A percentile compares a stretch with the other conserved stretches of the same genome.
Conservation (phyloP, 805 yeast genomes). For the Sugiyamaella chiloensis region DNA sequence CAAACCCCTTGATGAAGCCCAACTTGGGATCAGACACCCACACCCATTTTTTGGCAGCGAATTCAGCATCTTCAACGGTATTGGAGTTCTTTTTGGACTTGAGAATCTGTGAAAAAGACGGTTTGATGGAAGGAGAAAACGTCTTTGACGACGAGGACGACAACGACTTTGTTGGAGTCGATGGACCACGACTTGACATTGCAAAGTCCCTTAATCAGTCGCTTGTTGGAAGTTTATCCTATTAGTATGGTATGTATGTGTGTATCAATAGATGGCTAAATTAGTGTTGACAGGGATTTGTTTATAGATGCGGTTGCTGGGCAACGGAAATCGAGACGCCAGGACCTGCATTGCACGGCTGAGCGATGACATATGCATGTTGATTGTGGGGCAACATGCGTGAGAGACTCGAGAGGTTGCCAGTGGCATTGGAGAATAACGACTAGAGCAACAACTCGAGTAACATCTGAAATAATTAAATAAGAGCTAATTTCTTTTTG, state of each 20-base stretch:
- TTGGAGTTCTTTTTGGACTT: slow-evolving; percentile 5
- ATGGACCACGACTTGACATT: slow-evolving; percentile 2
- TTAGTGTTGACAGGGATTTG: slow-evolving; percentile 1
- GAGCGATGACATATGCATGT: no score
- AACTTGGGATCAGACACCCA: slow-evolving; percentile 68
- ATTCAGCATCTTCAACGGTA: slow-evolving; percentile 28
- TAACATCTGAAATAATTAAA: no score
- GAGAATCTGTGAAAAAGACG: slow-evolving; percentile 15
- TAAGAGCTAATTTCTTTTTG: no score
- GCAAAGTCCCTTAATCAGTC: no score
- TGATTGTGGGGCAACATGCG: no score
- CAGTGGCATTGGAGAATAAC: no score
- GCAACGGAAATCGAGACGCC: no score
- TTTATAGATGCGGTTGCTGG: no score
- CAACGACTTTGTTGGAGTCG: slow-evolving; percentile 1
- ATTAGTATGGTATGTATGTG: background rate
- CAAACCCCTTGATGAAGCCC: slow-evolving; percentile 59
- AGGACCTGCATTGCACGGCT: slow-evolving; percentile 6
- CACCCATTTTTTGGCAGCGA: slow-evolving; percentile 54
- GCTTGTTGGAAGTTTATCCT: no score
- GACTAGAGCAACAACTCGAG: no score
- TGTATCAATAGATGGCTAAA: background rate
- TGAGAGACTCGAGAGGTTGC: no score
- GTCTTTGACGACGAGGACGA: no score
- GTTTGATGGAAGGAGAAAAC: background rate